Evolutionary conservation across 805 yeast species (phyloP).

Genomic region (Candida succiphila): DNA sequence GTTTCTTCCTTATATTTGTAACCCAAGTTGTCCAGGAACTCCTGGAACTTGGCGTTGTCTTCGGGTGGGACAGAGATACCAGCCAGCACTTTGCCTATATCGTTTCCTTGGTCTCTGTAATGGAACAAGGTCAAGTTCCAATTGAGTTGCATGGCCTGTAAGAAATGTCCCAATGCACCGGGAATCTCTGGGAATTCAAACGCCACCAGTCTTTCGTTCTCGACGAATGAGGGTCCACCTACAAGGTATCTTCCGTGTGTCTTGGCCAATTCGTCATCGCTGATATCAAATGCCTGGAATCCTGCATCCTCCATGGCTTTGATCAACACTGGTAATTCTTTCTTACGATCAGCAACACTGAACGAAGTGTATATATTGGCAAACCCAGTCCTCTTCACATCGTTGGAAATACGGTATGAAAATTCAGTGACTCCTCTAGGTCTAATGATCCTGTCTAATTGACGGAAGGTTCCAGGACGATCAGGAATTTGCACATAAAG

Average conservation of each 20-base stretch:
- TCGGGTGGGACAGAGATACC: slow-evolving; percentile 80
- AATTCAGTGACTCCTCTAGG: slow-evolving; percentile 94
- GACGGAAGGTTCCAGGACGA: slow-evolving; percentile 79
- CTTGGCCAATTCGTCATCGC: slow-evolving; percentile 91
- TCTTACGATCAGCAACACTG: slow-evolving; percentile 64
- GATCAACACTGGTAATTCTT: slow-evolving; percentile 60
- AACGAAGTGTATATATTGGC: slow-evolving; percentile 88
- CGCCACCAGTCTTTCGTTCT: slow-evolving; percentile 66
- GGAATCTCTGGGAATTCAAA: slow-evolving; percentile 98
- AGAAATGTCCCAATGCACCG: slow-evolving; percentile 79
- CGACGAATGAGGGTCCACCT: slow-evolving; percentile 75
- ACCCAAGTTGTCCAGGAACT: slow-evolving; percentile 61
- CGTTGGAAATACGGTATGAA: slow-evolving; percentile 64
- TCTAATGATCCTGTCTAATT: slow-evolving; percentile 64
- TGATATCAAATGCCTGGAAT: slow-evolving; percentile 71
- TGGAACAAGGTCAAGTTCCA: slow-evolving; percentile 96
- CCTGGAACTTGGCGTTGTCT: slow-evolving; percentile 53
- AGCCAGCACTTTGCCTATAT: slow-evolving; percentile 84
- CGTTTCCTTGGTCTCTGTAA: slow-evolving; percentile 95
- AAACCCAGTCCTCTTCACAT: slow-evolving; percentile 25
- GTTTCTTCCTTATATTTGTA: slow-evolving; percentile 77
- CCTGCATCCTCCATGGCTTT: slow-evolving; percentile 51
- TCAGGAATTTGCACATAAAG: slow-evolving; percentile 88
- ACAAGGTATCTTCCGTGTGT: slow-evolving; percentile 93
- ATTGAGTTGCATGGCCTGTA: slow-evolving; percentile 55